Evolutionary conservation across 2,329 filamentous ascomycete genomes (phyloP), one percentile per base, ranked within the genome.

Genomic region (Corynespora cassiicola): DNA sequence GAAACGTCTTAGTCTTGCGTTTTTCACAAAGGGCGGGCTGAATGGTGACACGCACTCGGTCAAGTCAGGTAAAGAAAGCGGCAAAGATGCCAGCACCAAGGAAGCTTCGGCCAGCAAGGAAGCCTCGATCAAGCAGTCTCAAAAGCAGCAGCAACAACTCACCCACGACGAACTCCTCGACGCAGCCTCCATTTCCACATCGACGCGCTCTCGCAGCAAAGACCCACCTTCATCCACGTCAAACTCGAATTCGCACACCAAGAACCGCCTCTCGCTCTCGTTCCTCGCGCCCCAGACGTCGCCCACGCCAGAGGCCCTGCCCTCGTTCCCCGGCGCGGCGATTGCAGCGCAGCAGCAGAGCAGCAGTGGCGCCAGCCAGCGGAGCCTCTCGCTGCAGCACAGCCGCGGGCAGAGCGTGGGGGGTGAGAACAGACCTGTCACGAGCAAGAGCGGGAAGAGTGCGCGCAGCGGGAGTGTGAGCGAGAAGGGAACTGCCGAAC

Each of bases 401-500:
- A 55, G 47, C 31, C 41, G 42, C 2, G 51, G 44, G 9, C 42
- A 46, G 26, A 46, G 39, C 21, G 35, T 35, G 22, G 41, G 41
- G 22, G 24, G 23, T 5, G 23, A 45, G 14, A 43, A 31, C 17
- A 44, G 60, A 9, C 61, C 62, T 1, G 53, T 58, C 12, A 68
- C 61, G 1, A 48, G 58, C 33, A 65, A 61, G 43, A 71, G 65
- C 25, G 52, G 62, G 19, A 65, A 76, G 27, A 74, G 68, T 23
- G 58, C 64, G 25, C 66, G 77, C 27, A 72, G 66, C 32, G n/a
- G n/a, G n/a, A n/a, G n/a, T n/a, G n/a, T n/a, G n/a, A n/a, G n/a
- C n/a, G 60, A 65, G 18, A 66, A 70, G 4, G n/a, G n/a, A n/a
- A n/a, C n/a, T n/a, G 59, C 72, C 23, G 63, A 68, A 39, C 76